These are phyloP conservation scores for Zoysia japonica DNA, from an alignment of 176 grass and related monocot species.

Conservation along the genomic window DNA sequence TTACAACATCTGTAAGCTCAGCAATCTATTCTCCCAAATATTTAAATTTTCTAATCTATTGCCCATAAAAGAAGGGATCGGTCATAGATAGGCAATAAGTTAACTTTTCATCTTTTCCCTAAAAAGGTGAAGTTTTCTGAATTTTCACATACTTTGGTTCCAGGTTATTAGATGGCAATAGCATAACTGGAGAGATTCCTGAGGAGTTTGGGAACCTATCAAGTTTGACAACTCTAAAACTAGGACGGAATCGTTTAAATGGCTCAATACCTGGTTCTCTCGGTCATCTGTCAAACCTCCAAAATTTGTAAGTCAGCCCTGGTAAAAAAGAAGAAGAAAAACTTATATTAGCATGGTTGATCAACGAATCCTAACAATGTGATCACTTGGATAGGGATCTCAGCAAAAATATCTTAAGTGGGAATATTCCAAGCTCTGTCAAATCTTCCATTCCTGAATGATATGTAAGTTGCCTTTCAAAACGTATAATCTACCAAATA, in stretches of 20 bases:
- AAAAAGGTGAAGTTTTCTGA: conserved; percentile 12
- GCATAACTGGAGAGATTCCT: conserved; percentile 84
- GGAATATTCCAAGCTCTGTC: conserved; percentile 69
- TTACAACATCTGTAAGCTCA: conserved; percentile 72
- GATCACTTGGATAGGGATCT: conserved; percentile 62
- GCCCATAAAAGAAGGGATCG: not conserved
- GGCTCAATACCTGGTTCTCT: conserved; percentile 73
- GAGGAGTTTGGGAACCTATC: conserved; percentile 65
- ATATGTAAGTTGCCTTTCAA: conserved; percentile 71
- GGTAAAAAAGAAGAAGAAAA: too few species aligned
- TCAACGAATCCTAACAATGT: conserved; percentile 22
- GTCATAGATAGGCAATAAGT: not conserved
- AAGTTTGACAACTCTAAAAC: conserved; percentile 65
- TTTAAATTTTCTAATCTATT: conserved; percentile 9
- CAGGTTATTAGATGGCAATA: conserved; percentile 69
- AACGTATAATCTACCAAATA: conserved; percentile 21
- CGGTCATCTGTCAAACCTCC: conserved; percentile 59
- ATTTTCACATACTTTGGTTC: conserved; percentile 13
- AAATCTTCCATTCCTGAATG: conserved; percentile 47
- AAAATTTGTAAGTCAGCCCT: conserved; percentile 69
- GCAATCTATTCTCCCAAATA: not conserved
- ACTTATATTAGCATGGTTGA: conserved; percentile 11
- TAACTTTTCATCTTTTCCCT: not conserved
- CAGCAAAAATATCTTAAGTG: conserved; percentile 66
- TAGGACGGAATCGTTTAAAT: conserved; percentile 65